Evolutionary conservation across 495 filamentous ascomycete genomes (phyloP).

Genomic region (Aspergillus sclerotiicarbonarius): DNA sequence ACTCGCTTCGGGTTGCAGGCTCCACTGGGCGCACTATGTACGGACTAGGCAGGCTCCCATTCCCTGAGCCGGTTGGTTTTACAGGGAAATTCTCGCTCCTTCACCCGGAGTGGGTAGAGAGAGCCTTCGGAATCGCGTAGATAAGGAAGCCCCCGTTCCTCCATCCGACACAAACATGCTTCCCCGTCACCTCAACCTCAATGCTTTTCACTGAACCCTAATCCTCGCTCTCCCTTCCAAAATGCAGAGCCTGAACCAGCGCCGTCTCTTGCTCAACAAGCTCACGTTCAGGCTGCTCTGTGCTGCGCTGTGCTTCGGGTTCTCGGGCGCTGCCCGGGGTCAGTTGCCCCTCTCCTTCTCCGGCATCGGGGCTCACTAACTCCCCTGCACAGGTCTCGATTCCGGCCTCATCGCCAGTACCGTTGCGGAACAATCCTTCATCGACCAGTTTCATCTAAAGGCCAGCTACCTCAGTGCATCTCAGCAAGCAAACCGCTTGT

Average conservation of each 20-base stretch:
- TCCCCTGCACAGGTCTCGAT: slow-evolving; percentile 37
- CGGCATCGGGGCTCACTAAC: neutral
- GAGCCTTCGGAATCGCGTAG: neutral
- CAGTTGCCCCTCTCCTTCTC: neutral
- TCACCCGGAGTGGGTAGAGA: neutral
- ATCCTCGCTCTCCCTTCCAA: neutral
- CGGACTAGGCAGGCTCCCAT: neutral
- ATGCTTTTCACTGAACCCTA: neutral
- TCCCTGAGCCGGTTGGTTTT: neutral
- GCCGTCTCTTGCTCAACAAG: neutral
- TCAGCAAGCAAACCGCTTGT: slow-evolving; percentile 49
- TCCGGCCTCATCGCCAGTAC: slow-evolving; percentile 55
- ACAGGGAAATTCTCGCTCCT: neutral
- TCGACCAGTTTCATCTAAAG: slow-evolving; percentile 16
- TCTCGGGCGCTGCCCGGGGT: slow-evolving; percentile 22
- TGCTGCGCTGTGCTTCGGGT: slow-evolving; percentile 19
- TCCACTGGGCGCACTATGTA: neutral
- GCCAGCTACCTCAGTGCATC: slow-evolving; percentile 45
- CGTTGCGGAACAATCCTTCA: slow-evolving; percentile 29
- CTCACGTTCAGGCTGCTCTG: slow-evolving; percentile 17
- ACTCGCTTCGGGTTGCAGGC: neutral
- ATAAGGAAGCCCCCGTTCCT: neutral
- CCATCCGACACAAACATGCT: neutral
- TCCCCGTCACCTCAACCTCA: neutral
- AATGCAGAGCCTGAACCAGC: neutral